These are phyloP conservation scores for Cercophora newfieldiana DNA, from an alignment of 495 filamentous ascomycete species.

Conservation along the genomic window DNA sequence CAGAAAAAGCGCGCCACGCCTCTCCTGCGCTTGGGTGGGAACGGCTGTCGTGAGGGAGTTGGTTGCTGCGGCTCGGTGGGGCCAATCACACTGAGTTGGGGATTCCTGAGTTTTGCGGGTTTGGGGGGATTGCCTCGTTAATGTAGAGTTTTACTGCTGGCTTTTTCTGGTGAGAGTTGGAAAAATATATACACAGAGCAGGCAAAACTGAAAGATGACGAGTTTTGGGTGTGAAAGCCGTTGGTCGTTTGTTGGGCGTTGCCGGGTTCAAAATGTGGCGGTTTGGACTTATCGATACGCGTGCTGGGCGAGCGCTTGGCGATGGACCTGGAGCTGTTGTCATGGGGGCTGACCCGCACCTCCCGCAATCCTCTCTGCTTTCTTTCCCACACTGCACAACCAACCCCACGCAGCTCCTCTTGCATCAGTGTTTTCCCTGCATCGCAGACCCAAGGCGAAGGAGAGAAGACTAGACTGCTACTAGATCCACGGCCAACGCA, in stretches of 20 bases:
- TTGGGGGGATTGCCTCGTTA: not conserved
- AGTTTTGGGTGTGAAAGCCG: not conserved
- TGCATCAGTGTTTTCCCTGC: conserved; percentile 37
- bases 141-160: not conserved
- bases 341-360: conserved; percentile 33
- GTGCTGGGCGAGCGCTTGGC: conserved; percentile 24
- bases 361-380: conserved; percentile 33
- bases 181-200: not conserved
- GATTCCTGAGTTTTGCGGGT: not conserved
- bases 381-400: conserved; percentile 33
- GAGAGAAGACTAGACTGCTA: conserved; percentile 10
- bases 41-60: not conserved
- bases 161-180: no score
- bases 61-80: conserved; percentile 6
- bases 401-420: conserved; percentile 39
- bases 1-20: conserved; percentile 7
- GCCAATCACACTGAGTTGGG: not conserved
- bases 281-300: conserved; percentile 16
- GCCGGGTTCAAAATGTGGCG: not conserved
- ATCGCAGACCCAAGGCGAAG: conserved; percentile 33
- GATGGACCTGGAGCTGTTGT: conserved; percentile 31
- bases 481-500: conserved; percentile 32
- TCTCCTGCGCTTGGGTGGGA: not conserved
- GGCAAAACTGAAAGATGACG: conserved; percentile 1
- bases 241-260: no score